Evolutionary conservation across 768 basidiomycete genomes (phyloP), one percentile per base, ranked within the genome.

Genomic region (Mycena venus): DNA sequence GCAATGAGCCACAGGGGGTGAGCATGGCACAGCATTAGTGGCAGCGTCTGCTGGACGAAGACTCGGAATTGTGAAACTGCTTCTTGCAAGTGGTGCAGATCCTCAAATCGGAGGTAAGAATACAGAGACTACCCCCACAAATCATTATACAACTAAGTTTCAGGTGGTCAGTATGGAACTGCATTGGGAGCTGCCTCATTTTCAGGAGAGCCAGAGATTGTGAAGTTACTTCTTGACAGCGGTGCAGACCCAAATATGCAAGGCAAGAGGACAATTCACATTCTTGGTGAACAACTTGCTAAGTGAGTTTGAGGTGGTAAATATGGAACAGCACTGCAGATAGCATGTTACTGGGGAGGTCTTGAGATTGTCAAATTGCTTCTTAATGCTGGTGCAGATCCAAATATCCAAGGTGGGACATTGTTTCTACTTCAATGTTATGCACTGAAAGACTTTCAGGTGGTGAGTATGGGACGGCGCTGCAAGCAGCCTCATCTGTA

Each of bases 1-100:
- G 15, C 23, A 25, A 7, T 55, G 66, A 19, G 2, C 53, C 51
- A 12, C 56, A 51, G 17, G 66, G 19, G 17, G 14, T 67, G 53
- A 7, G 66, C 56, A 15, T 55, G 34, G 17, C 29, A 29, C 1
- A 5, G 51, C 34, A 67, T n/a, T n/a, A n/a, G n/a, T n/a, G n/a
- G n/a, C n/a, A n/a, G n/a, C n/a, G n/a, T n/a, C n/a, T n/a, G n/a
- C n/a, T n/a, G n/a, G n/a, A n/a, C n/a, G 21, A 31, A 53, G 56
- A 21, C 4, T 31, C n/a, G 66, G 40, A 5, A 31, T 55, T 38
- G n/a, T 27, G 3, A 8, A 49, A 7, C 19, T 65, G n/a, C 19
- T 67, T 21, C 25, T 67, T 21, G 51, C 38, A 10, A 56, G n/a
- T 21, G 66, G 66, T 10, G 66, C 66, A 12, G 38, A 67, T 65